Evolutionary conservation across 2,329 filamentous ascomycete genomes (phyloP).

Genomic region (Sporothrix inflata): DNA sequence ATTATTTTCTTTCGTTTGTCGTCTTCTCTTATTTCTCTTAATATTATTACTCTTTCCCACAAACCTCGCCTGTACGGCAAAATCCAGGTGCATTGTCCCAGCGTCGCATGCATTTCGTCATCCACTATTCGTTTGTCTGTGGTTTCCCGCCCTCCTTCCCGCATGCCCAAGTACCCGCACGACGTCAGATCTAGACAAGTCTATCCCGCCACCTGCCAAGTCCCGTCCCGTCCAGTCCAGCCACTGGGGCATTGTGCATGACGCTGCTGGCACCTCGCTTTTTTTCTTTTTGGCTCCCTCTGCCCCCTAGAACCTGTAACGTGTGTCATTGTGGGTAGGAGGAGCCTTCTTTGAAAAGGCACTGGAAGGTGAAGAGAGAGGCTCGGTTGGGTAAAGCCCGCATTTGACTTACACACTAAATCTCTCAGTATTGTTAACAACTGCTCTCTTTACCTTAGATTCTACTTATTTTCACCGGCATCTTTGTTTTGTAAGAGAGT

Average conservation of each 20-base stretch:
- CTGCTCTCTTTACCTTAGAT: too few species aligned
- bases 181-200: background rate
- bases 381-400: background rate
- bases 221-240: background rate
- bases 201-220: background rate
- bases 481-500: too few species aligned
- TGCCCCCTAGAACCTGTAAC: background rate
- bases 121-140: background rate
- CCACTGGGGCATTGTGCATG: constrained; percentile 1
- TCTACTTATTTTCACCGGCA: too few species aligned
- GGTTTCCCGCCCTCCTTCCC: background rate
- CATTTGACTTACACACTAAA: background rate
- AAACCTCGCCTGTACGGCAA: background rate
- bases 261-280: background rate
- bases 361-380: background rate
- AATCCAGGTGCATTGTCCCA: background rate
- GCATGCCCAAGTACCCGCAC: background rate
- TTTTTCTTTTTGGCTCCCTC: too few species aligned
- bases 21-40: too few species aligned
- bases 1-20: too few species aligned
- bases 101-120: constrained; percentile 22
- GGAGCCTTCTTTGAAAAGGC: too few species aligned
- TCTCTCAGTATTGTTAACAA: too few species aligned
- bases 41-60: too few species aligned
- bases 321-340: background rate